Evolutionary conservation across 495 filamentous ascomycete genomes (phyloP), one percentile per base, ranked within the genome.

Genomic region (Penicillium fimorum): DNA sequence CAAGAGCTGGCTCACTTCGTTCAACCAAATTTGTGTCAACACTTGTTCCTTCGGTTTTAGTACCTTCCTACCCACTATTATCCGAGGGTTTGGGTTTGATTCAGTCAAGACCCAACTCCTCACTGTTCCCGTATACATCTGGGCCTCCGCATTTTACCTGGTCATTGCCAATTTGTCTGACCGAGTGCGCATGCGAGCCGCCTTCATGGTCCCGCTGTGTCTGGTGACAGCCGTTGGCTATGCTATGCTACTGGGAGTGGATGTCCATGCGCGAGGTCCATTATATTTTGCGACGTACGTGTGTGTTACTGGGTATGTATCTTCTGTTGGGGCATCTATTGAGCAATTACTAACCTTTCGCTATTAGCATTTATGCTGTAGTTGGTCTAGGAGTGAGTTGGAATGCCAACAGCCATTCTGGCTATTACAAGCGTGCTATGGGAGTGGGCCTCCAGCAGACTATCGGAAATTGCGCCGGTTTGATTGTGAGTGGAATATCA

Each of bases 81-180:
- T 63, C 50, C 35, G 30, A 35, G 45, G 37, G 7, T 60, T 63
- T 25, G 61, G 61, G 0, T 63, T 51, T 47, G 45, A 44, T 27
- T 53, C 61, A 11, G 48, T 60, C 13, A 47, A 13, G 11, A 63
- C 61, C 0, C 61, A 63, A 35, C 32, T 63, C 5, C 50, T 63
- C 11, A 63, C 61, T 10, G 50, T 63, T 8, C 61, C 61, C 22
- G 61, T 63, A 15, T 63, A 60, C 53, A 57, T 60, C 20, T 59
- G 56, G 55, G 51, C 60, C 35, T 58, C 51, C 1, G 42, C 54
- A 1, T 63, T 57, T 18, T 59, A 58, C 20, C 29, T 63, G 12
- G 49, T 53, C 12, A 40, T 63, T 30, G 56, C 56, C 15, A 47
- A 56, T 43, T 11, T 59, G 1, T 63, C 60, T 8, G 60, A 63